Percentiles rank a stretch among this genome's conserved stretches.
These are phyloP conservation scores for Trametopsis cervina DNA, from an alignment of 768 basidiomycete species.

Conservation along the genomic window DNA sequence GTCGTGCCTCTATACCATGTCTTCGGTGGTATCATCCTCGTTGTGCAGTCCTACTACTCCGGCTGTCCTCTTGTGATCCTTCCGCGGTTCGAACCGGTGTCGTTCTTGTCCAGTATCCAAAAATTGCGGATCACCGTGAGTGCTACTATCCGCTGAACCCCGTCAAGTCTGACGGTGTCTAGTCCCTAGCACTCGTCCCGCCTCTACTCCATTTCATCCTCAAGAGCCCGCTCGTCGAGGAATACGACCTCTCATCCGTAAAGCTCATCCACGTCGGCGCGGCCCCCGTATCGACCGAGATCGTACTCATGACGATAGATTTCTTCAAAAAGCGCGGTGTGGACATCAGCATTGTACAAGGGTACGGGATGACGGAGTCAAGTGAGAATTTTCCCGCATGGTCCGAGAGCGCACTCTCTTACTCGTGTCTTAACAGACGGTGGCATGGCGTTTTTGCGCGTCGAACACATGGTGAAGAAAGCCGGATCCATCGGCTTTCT, in stretches of 20 bases:
- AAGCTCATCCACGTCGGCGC: constrained; percentile 50
- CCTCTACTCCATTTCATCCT: constrained; percentile 68
- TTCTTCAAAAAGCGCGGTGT: constrained; percentile 35
- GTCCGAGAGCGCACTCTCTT: neutral
- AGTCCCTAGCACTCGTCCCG: constrained; percentile 46
- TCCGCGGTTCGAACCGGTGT: constrained; percentile 60
- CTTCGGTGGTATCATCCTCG: constrained; percentile 33
- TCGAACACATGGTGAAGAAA: constrained; percentile 35
- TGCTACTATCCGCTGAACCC: neutral
- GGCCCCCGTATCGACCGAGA: constrained; percentile 64
- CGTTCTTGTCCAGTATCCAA: constrained; percentile 58
- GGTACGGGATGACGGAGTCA: constrained; percentile 78
- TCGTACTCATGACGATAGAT: constrained; percentile 44
- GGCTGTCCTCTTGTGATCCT: constrained; percentile 35
- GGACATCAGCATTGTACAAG: constrained; percentile 41
- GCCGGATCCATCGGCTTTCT: constrained; percentile 62
- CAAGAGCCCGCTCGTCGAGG: constrained; percentile 45
- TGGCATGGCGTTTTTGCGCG: constrained; percentile 48
- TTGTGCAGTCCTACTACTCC: constrained; percentile 43
- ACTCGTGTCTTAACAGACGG: neutral
- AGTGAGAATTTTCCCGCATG: constrained; percentile 34
- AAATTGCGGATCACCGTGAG: constrained; percentile 48
- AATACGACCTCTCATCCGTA: constrained; percentile 61
- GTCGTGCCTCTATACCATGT: constrained; percentile 57
- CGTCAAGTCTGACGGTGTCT: neutral